Conservation (phyloP, 78 protist species). For the Speleostelium caveatum region DNA sequence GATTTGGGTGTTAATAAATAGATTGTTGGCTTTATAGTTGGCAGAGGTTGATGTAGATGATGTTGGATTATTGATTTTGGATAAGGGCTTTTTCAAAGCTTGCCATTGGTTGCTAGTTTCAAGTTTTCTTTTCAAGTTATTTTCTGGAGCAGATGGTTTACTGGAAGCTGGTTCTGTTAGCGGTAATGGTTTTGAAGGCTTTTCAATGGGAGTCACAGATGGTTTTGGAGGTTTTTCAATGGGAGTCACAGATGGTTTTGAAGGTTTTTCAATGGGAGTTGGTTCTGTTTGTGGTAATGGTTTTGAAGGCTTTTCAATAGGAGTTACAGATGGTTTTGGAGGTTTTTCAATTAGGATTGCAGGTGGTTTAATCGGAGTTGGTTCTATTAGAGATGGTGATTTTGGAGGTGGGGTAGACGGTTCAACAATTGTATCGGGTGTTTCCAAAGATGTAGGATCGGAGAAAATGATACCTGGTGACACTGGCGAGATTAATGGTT, state of each 20-base stretch:
- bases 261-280: neutral
- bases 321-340: neutral
- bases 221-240: neutral
- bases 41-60: no score
- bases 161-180: neutral
- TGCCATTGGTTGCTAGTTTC: neutral
- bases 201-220: neutral
- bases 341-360: neutral
- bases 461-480: conserved; percentile 7
- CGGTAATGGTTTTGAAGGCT: neutral
- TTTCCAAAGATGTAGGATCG: neutral
- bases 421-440: neutral
- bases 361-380: neutral
- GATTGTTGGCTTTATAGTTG: no score
- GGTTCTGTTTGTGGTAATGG: neutral
- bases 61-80: no score
- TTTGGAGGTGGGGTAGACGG: neutral
- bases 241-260: neutral
- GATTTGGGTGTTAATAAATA: no score
- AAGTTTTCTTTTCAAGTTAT: no score
- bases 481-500: conserved; percentile 4
- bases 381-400: neutral
- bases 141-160: neutral
- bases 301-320: neutral
- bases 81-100: no score